These are phyloP conservation scores for Colletotrichum tropicicola DNA, from an alignment of 2,329 filamentous ascomycete species.

Conservation along the genomic window DNA sequence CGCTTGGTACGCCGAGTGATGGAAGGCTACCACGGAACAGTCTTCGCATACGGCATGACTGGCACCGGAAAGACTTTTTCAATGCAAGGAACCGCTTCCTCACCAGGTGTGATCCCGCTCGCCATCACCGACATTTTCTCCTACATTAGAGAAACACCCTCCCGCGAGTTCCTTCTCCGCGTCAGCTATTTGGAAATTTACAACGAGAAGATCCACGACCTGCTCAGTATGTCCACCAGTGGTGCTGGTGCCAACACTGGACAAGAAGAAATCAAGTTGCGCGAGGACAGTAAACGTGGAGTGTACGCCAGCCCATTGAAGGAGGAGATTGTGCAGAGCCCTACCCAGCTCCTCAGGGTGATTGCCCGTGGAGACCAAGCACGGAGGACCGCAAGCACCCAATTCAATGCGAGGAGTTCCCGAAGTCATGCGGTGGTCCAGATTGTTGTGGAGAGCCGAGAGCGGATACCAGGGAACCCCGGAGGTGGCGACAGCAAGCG, in stretches of 20 bases:
- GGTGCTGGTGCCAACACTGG: slow-evolving; percentile 61
- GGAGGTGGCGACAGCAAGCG: slow-evolving; percentile 68
- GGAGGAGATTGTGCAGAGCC: slow-evolving; percentile 98
- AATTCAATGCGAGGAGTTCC: slow-evolving; percentile 96
- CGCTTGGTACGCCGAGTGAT: slow-evolving; percentile 94
- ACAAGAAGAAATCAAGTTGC: slow-evolving; percentile 95
- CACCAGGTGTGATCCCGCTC: slow-evolving; percentile 94
- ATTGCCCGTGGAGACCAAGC: slow-evolving; percentile 95
- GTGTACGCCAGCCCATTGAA: slow-evolving; percentile 97
- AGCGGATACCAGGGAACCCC: slow-evolving; percentile 72
- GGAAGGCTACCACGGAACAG: slow-evolving; percentile 98
- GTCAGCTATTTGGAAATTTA: slow-evolving; percentile 99
- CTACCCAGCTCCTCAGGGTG: slow-evolving; percentile 91
- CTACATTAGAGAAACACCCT: slow-evolving; percentile 96
- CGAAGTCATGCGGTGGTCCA: slow-evolving; percentile 98
- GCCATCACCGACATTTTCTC: slow-evolving; percentile 99
- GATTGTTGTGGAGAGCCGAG: slow-evolving; percentile 96
- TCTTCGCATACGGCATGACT: slow-evolving; percentile 99
- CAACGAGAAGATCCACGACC: slow-evolving; percentile 96
- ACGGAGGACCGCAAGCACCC: slow-evolving; percentile 89
- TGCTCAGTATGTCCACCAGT: slow-evolving; percentile 79
- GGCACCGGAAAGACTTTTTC: slow-evolving; percentile 99
- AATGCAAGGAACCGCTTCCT: slow-evolving; percentile 97
- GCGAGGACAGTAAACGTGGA: slow-evolving; percentile 94
- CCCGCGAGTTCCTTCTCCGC: slow-evolving; percentile 90